These are phyloP conservation scores for Chiua sp. DNA, from an alignment of 1,284 basidiomycete species.

Conservation along the genomic window DNA sequence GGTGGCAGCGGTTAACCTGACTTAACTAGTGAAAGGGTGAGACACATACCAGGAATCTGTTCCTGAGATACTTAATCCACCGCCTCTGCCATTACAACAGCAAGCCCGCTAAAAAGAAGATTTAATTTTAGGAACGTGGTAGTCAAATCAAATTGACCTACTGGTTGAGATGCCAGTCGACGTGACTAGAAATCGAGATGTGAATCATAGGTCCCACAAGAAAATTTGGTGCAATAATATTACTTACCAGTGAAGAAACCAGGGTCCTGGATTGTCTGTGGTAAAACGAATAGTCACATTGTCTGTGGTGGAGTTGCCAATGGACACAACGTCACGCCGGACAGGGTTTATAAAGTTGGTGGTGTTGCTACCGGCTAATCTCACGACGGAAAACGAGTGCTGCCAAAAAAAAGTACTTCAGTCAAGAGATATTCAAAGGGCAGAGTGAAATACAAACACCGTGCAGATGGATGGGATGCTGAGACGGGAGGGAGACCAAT, in stretches of 20 bases:
- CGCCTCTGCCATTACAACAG: slow-evolving; percentile 40
- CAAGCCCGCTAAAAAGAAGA: slow-evolving; percentile 33
- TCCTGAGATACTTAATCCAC: slow-evolving; percentile 6
- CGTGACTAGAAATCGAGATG: slow-evolving; percentile 33
- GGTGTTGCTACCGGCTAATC: slow-evolving; percentile 19
- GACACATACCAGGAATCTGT: slow-evolving; percentile 24
- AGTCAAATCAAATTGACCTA: slow-evolving; percentile 17
- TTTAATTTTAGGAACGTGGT: background rate
- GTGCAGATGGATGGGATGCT: slow-evolving; percentile 42
- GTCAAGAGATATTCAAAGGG: background rate
- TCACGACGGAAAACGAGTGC: slow-evolving; percentile 33
- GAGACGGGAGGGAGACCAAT: background rate
- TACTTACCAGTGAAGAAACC: slow-evolving; percentile 52
- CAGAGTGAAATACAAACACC: slow-evolving; percentile 29
- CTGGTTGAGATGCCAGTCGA: slow-evolving; percentile 46
- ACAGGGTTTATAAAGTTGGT: slow-evolving; percentile 34
- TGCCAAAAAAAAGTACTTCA: slow-evolving; percentile 2
- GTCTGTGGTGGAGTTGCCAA: slow-evolving; percentile 24
- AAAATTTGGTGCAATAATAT: background rate
- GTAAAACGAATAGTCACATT: slow-evolving; percentile 51
- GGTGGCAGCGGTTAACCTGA: too few species aligned
- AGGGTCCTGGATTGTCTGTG: slow-evolving; percentile 53
- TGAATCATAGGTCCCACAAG: background rate
- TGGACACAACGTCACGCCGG: slow-evolving; percentile 32
- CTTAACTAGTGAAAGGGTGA: too few species aligned